Conservation (phyloP, 768 basidiomycete species). For the Phlebiopsis gigantea region DNA sequence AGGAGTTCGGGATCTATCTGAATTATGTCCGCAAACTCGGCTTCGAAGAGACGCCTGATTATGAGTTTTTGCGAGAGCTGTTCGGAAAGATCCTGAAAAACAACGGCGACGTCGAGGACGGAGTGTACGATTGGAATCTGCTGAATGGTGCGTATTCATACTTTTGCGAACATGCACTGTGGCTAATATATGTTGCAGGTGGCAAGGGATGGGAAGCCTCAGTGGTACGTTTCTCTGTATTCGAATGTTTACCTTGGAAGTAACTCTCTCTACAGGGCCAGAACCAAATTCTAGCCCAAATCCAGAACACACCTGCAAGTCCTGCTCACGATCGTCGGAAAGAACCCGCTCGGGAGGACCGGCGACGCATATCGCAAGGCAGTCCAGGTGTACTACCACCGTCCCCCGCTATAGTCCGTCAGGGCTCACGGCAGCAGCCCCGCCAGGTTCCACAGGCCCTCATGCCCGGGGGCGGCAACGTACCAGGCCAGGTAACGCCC, state of each 20-base stretch:
- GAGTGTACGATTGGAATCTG: conserved; percentile 94
- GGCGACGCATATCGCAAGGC: conserved; percentile 59
- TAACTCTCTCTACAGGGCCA: conserved; percentile 38
- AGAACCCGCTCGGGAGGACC: conserved; percentile 58
- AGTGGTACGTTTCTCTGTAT: conserved; percentile 49
- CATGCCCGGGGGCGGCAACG: conserved; percentile 43
- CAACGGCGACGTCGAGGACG: conserved; percentile 87
- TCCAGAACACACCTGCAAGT: conserved; percentile 48
- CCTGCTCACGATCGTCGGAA: conserved; percentile 51
- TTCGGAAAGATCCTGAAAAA: conserved; percentile 93
- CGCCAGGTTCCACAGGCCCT: conserved; percentile 53
- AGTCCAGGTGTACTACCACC: conserved; percentile 57
- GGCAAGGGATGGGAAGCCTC: conserved; percentile 94
- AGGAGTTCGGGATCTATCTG: conserved; percentile 97
- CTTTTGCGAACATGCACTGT: conserved; percentile 3
- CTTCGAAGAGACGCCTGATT: conserved; percentile 98
- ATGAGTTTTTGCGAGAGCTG: conserved; percentile 93
- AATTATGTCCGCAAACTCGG: conserved; percentile 99
- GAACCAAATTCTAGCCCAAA: conserved; percentile 59
- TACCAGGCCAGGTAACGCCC: conserved; percentile 59
- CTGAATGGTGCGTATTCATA: conserved; percentile 58
- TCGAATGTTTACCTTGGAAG: too few species aligned
- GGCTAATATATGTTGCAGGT: conserved; percentile 34
- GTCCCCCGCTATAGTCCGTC: conserved; percentile 74
- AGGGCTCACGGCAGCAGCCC: conserved; percentile 63